Percentiles rank a stretch among this genome's conserved stretches.
Conservation (phyloP, 768 basidiomycete species). For the Suillus brevipes region DNA sequence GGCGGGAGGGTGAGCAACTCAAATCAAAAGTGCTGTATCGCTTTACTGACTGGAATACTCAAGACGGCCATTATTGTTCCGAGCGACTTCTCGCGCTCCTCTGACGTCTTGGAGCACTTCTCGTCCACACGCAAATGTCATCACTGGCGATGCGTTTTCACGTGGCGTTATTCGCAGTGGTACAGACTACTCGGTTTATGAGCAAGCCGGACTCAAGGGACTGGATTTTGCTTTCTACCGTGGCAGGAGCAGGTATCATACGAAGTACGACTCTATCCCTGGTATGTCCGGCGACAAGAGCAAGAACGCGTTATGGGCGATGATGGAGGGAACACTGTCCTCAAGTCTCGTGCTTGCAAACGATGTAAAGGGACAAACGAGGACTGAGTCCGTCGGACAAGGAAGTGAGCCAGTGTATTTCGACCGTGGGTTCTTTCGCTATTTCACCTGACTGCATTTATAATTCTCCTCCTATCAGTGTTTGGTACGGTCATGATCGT, state of each 20-base stretch:
- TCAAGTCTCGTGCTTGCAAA: conserved; percentile 59
- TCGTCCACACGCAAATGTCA: conserved; percentile 67
- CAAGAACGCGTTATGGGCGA: conserved; percentile 66
- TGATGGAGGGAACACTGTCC: conserved; percentile 67
- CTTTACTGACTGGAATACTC: conserved; percentile 5
- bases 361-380: conserved; percentile 23
- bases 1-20: conserved; percentile 60
- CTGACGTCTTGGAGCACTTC: conserved; percentile 49
- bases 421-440: conserved; percentile 52
- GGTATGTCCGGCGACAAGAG: conserved; percentile 47
- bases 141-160: conserved; percentile 69
- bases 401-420: conserved; percentile 58
- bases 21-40: neutral
- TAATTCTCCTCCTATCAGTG: conserved; percentile 40
- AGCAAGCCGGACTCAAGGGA: conserved; percentile 57
- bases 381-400: conserved; percentile 16
- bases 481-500: conserved; percentile 56
- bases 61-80: conserved; percentile 73
- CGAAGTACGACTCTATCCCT: conserved; percentile 66
- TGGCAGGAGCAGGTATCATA: conserved; percentile 75
- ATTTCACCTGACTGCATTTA: neutral
- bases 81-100: conserved; percentile 60
- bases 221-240: conserved; percentile 81
- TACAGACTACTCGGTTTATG: conserved; percentile 77
- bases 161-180: conserved; percentile 63